These are phyloP conservation scores for Auricularia sp. DNA, from an alignment of 768 basidiomycete species.

Conservation along the genomic window DNA sequence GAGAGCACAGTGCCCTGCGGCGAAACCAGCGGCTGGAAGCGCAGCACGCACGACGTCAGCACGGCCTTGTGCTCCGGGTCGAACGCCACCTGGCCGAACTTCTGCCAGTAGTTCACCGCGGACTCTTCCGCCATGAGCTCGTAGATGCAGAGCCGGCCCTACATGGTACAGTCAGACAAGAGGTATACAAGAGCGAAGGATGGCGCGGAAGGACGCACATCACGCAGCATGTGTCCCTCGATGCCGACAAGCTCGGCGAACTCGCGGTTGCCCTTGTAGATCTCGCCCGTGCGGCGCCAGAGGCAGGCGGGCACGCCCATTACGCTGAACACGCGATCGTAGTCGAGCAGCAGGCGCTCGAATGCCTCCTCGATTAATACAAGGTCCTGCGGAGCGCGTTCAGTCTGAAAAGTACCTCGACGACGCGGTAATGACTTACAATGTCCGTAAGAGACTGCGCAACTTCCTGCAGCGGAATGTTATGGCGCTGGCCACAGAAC, in stretches of 20 bases:
- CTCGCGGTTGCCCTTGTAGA: conserved; percentile 96
- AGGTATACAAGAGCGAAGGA: too few relatives aligned
- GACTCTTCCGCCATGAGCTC: conserved; percentile 97
- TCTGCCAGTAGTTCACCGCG: conserved; percentile 95
- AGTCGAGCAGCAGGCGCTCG: conserved; percentile 88
- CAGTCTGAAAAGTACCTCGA: too few relatives aligned
- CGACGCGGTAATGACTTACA: conserved; percentile 28
- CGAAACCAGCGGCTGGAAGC: conserved; percentile 61
- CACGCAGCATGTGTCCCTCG: conserved; percentile 80
- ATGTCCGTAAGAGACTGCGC: conserved; percentile 80
- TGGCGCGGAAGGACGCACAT: conserved; percentile 35
- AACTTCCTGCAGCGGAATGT: conserved; percentile 40
- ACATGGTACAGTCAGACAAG: too few relatives aligned
- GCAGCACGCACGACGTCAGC: conserved; percentile 80
- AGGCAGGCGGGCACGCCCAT: conserved; percentile 97
- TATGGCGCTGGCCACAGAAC: conserved; percentile 3
- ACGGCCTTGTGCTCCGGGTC: conserved; percentile 89
- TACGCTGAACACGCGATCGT: conserved; percentile 86
- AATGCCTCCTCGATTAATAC: conserved; percentile 98
- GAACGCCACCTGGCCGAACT: conserved; percentile 91
- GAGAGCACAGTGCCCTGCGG: conserved; percentile 9
- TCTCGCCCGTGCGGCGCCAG: conserved; percentile 95
- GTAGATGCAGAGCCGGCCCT: conserved; percentile 91
- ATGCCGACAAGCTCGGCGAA: conserved; percentile 86
- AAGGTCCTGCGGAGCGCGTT: conserved; percentile 48